Conservation (phyloP, 2,329 filamentous ascomycete genomes). For the Trichoderma pleuroti region DNA sequence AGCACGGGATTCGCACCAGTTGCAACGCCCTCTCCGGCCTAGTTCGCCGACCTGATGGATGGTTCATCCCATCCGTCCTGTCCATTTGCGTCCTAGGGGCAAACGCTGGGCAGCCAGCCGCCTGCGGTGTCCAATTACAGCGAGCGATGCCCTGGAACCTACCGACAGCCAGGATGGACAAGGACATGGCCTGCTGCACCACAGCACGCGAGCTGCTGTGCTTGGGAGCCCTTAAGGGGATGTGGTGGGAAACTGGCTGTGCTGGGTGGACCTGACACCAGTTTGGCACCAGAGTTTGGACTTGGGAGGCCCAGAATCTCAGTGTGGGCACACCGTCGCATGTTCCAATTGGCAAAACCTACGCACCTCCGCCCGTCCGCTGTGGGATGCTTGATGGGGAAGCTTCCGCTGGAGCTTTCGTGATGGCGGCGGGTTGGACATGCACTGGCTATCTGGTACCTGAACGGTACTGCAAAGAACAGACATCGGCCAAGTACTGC, state of each 20-base stretch:
- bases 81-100: background rate
- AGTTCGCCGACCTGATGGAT: constrained; percentile 9
- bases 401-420: background rate
- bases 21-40: background rate
- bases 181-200: constrained; percentile 13
- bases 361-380: background rate
- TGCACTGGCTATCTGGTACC: background rate
- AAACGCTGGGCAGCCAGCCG: constrained; percentile 10
- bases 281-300: constrained; percentile 6
- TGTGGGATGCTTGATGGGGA: background rate
- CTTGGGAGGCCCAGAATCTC: constrained; percentile 18
- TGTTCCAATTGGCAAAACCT: constrained; percentile 4
- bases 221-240: constrained; percentile 8
- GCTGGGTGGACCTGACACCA: constrained; percentile 17
- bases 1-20: background rate
- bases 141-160: constrained; percentile 9
- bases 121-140: constrained; percentile 18
- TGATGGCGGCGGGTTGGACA: background rate
- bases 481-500: background rate
- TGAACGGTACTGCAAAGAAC: background rate
- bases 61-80: constrained; percentile 8
- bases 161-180: constrained; percentile 13
- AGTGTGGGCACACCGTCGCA: constrained; percentile 17
- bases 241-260: background rate
- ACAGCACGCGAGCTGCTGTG: constrained; percentile 27